Evolutionary conservation across 331 rosid species (phyloP).

Genomic region (Saraca asoca): DNA sequence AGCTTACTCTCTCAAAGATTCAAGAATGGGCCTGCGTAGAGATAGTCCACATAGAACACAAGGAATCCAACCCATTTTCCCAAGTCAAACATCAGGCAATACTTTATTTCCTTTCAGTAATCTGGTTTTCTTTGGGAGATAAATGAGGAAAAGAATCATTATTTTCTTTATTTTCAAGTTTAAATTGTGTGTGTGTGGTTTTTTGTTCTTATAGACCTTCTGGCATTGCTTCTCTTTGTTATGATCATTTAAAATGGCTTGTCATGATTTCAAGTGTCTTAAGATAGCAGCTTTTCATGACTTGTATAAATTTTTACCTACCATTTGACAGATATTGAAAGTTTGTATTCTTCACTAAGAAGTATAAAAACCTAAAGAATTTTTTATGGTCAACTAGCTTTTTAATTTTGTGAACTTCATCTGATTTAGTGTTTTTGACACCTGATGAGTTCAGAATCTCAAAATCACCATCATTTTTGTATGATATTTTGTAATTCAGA

Average conservation of each 20-base stretch:
- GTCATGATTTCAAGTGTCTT: conserved; percentile 16
- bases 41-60: conserved; percentile 47
- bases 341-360: neutral
- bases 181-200: conserved; percentile 6
- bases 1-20: conserved; percentile 59
- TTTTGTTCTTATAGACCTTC: conserved; percentile 2
- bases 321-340: conserved; percentile 15
- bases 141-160: neutral
- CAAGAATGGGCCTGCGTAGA: conserved; percentile 44
- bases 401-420: conserved; percentile 21
- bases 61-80: conserved; percentile 49
- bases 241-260: conserved; percentile 9
- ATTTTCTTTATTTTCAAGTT: conserved; percentile 10
- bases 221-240: conserved; percentile 6
- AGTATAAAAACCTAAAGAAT: conserved; percentile 12
- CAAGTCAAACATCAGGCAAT: conserved; percentile 62
- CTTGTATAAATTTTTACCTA: neutral
- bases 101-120: conserved; percentile 30
- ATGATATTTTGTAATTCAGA: conserved; percentile 51
- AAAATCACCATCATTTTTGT: conserved; percentile 17
- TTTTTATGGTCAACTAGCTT: neutral
- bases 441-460: conserved; percentile 23
- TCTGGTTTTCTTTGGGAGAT: conserved; percentile 16
- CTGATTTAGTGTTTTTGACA: conserved; percentile 4
- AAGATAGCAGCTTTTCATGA: conserved; percentile 13